Evolutionary conservation across 2,329 filamentous ascomycete genomes (phyloP).

Genomic region (Helicocarpus griseus): DNA sequence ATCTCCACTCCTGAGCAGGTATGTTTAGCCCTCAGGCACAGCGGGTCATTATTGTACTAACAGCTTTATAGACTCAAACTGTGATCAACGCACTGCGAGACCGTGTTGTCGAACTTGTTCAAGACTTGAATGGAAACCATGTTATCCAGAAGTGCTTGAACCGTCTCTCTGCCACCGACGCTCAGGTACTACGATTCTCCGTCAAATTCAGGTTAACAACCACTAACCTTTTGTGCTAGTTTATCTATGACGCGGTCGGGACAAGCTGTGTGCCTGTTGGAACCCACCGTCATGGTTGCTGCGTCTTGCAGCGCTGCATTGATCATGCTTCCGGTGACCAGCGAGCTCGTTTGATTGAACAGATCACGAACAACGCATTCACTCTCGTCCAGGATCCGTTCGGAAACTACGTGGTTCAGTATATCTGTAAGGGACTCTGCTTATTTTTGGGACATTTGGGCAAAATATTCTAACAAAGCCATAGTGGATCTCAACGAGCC

Average conservation of each 20-base stretch:
- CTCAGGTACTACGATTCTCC: conserved; percentile 41
- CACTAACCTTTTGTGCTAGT: conserved; percentile 35
- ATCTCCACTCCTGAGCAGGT: conserved; percentile 73
- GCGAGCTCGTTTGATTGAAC: conserved; percentile 73
- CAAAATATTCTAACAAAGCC: not conserved
- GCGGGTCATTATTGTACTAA: conserved; percentile 7
- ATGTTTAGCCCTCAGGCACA: not conserved
- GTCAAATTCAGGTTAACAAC: not conserved
- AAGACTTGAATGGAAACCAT: conserved; percentile 96
- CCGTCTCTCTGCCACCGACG: conserved; percentile 72
- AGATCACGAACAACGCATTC: conserved; percentile 83
- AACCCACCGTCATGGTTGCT: conserved; percentile 95
- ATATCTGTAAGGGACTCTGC: conserved; percentile 50
- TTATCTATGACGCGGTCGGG: conserved; percentile 94
- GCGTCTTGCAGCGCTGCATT: conserved; percentile 94
- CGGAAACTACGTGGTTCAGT: conserved; percentile 97
- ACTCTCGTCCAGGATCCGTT: conserved; percentile 91
- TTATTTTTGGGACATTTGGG: not conserved
- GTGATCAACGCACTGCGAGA: conserved; percentile 77
- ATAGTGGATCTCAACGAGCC: conserved; percentile 73
- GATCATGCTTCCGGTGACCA: conserved; percentile 89
- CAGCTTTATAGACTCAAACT: conserved; percentile 51
- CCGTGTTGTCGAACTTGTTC: conserved; percentile 86
- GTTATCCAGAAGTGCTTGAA: conserved; percentile 99
- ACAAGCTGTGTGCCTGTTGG: conserved; percentile 79